Evolutionary conservation across 2,329 filamentous ascomycete species (phyloP).

Genomic region (Nemania bipapillata): DNA sequence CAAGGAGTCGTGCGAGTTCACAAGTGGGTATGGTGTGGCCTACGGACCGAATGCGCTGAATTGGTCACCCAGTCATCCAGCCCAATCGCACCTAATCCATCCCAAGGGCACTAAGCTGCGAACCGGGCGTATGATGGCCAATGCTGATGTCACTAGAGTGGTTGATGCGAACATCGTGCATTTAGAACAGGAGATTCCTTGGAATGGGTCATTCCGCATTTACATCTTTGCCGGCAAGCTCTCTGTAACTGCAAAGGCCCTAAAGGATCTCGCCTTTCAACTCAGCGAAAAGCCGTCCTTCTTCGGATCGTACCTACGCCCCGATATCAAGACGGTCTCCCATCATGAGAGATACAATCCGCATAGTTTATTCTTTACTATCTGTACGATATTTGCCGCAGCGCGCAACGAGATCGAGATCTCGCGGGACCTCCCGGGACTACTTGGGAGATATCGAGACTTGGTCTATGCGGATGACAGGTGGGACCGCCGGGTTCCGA

Average conservation of each 20-base stretch:
- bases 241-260: slow-evolving; percentile 67
- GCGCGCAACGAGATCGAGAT: slow-evolving; percentile 78
- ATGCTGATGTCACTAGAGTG: slow-evolving; percentile 84
- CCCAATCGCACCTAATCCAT: slow-evolving; percentile 75
- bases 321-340: slow-evolving; percentile 70
- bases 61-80: slow-evolving; percentile 79
- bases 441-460: slow-evolving; percentile 79
- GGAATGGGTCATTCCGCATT: slow-evolving; percentile 88
- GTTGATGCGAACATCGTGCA: slow-evolving; percentile 90
- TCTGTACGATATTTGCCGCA: slow-evolving; percentile 79
- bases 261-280: slow-evolving; percentile 75
- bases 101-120: slow-evolving; percentile 72
- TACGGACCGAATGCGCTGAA: slow-evolving; percentile 86
- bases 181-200: slow-evolving; percentile 86
- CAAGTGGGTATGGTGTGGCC: slow-evolving; percentile 87
- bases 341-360: slow-evolving; percentile 87
- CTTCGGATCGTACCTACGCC: slow-evolving; percentile 71
- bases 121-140: slow-evolving; percentile 79
- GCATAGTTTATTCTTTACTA: slow-evolving; percentile 82
- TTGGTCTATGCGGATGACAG: slow-evolving; percentile 89
- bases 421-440: slow-evolving; percentile 72
- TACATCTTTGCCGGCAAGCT: slow-evolving; percentile 85
- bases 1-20: slow-evolving; percentile 92
- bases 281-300: slow-evolving; percentile 76
- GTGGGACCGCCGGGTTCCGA: slow-evolving; percentile 74